Conservation (phyloP, 345 rosid species). For the Syzygium aqueum region DNA sequence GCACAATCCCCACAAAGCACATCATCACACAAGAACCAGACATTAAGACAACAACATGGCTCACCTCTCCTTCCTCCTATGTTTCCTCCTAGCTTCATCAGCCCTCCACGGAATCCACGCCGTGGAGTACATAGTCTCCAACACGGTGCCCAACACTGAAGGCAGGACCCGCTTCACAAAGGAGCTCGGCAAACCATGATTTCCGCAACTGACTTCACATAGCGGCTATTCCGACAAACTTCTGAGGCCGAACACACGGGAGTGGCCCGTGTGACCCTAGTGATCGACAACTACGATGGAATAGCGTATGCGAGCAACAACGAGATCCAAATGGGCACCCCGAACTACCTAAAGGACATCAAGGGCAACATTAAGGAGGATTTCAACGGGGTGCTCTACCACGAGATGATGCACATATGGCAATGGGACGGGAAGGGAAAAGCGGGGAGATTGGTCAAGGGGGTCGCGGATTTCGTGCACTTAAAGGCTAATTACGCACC, state of each 20-base stretch:
- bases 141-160: background rate
- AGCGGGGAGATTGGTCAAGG: background rate
- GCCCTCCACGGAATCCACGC: slow-evolving; percentile 17
- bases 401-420: background rate
- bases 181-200: background rate
- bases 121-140: slow-evolving; percentile 6
- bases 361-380: background rate
- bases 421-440: background rate
- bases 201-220: background rate
- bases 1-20: background rate
- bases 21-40: background rate
- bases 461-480: background rate
- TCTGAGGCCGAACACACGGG: background rate
- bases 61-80: background rate
- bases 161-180: background rate
- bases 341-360: background rate
- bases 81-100: background rate
- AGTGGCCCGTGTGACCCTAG: background rate
- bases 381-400: background rate
- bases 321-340: slow-evolving; percentile 25
- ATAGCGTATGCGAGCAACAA: background rate
- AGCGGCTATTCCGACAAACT: slow-evolving; percentile 1
- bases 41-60: background rate
- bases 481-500: slow-evolving; percentile 12
- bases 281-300: background rate